Conservation (phyloP, 1,139 yeast species). For the Debaryomyces nepalensis region DNA sequence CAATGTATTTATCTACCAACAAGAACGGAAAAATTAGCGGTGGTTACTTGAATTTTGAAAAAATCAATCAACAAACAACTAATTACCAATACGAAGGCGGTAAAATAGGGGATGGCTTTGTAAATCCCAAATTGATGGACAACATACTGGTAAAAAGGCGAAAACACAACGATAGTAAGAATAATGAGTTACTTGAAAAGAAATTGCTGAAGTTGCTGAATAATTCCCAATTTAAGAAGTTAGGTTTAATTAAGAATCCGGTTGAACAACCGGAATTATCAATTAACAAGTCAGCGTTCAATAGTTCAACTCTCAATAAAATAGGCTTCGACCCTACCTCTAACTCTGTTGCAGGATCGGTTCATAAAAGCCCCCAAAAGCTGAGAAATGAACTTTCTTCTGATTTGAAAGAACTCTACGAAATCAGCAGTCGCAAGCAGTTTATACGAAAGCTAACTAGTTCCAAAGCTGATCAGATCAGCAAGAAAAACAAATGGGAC, state of each 20-base stretch:
- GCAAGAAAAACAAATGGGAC: constrained; percentile 28
- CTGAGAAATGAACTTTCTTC: constrained; percentile 20
- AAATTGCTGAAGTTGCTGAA: constrained; percentile 28
- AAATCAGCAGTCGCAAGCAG: constrained; percentile 26
- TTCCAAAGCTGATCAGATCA: constrained; percentile 24
- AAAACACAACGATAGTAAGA: constrained; percentile 36
- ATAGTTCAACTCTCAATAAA: constrained; percentile 29
- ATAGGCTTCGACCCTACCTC: constrained; percentile 59
- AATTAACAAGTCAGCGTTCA: constrained; percentile 23
- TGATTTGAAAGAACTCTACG: constrained; percentile 29
- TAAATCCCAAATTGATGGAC: constrained; percentile 50
- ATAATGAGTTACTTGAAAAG: constrained; percentile 38
- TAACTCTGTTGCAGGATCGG: constrained; percentile 13
- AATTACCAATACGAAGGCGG: constrained; percentile 21
- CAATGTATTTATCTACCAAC: constrained; percentile 24
- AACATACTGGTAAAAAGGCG: constrained; percentile 40
- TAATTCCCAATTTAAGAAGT: constrained; percentile 21
- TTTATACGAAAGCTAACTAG: constrained; percentile 23
- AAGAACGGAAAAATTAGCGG: constrained; percentile 17
- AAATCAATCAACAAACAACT: constrained; percentile 33
- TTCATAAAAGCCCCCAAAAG: constrained; percentile 19
- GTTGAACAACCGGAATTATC: constrained; percentile 23
- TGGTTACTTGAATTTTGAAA: constrained; percentile 16
- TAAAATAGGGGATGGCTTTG: constrained; percentile 34
- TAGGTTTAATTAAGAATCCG: constrained; percentile 27